phyloP scores from a whole-genome alignment of 2,329 filamentous ascomycete genomes.

The Didymella lethalis region DNA sequence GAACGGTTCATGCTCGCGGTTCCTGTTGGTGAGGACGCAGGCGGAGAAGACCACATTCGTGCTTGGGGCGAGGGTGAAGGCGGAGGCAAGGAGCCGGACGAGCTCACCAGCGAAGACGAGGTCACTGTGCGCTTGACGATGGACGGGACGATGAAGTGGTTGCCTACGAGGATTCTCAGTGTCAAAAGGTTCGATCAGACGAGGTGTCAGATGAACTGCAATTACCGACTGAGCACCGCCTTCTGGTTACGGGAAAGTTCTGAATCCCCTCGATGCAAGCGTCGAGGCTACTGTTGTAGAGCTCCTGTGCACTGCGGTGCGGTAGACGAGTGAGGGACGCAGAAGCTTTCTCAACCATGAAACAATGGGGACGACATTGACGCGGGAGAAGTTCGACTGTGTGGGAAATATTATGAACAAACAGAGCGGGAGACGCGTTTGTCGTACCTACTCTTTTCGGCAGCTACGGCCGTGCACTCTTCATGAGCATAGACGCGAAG shows the following conservation, averaged over 20 bases:
- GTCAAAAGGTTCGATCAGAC: constrained; percentile 1
- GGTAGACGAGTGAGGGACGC: neutral
- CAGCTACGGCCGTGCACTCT: neutral
- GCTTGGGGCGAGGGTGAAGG: constrained; percentile 21
- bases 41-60: neutral
- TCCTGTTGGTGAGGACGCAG: neutral
- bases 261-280: constrained; percentile 31
- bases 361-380: neutral
- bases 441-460: neutral
- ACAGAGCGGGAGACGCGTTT: neutral
- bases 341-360: constrained; percentile 21
- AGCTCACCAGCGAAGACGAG: neutral
- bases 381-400: no score
- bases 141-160: neutral
- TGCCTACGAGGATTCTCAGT: constrained; percentile 8
- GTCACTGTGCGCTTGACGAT: constrained; percentile 4
- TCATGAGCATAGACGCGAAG: neutral
- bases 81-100: constrained; percentile 5
- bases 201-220: neutral
- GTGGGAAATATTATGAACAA: neutral
- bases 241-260: constrained; percentile 22
- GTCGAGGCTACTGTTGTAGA: constrained; percentile 24
- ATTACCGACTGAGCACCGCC: constrained; percentile 5
- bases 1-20: constrained; percentile 27
- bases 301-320: constrained; percentile 21